Percentiles rank a stretch among this genome's conserved stretches.
Conservation (phyloP, 257 asterid genomes). For the Fraxinus pennsylvanica region DNA sequence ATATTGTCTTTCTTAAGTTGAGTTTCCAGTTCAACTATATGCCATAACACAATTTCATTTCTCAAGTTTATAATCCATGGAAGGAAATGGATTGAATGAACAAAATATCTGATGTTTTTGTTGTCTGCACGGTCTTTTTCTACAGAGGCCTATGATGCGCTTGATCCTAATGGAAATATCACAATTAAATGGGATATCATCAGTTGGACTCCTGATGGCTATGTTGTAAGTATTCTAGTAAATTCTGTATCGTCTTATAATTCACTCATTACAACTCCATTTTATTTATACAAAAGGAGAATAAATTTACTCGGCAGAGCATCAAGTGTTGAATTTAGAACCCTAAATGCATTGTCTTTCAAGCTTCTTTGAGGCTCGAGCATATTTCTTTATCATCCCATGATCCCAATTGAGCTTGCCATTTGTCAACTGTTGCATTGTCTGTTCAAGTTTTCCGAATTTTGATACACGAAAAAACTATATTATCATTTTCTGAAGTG, state of each 20-base stretch:
- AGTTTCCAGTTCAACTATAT: background rate
- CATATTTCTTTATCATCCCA: background rate
- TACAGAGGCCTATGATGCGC: slow-evolving; percentile 59
- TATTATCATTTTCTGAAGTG: background rate
- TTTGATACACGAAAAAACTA: background rate
- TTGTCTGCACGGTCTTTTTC: background rate
- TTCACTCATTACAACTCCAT: background rate
- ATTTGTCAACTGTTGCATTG: background rate
- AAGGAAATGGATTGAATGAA: background rate
- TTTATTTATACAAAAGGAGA: background rate
- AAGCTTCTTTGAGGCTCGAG: background rate
- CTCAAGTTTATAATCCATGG: background rate
- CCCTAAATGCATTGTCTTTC: background rate
- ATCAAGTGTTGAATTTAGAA: background rate
- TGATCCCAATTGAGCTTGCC: background rate
- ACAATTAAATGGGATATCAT: slow-evolving; percentile 64
- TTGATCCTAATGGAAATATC: slow-evolving; percentile 63
- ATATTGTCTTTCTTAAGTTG: background rate
- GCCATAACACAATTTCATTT: background rate
- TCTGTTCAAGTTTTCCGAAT: background rate
- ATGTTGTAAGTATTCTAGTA: slow-evolving; percentile 42
- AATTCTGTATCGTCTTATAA: background rate
- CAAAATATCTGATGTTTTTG: background rate
- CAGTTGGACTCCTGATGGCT: slow-evolving; percentile 67
- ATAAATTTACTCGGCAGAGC: background rate